phyloP scores from a whole-genome alignment of 192 early-diverging fungal species.

The Kappamyces sp. region DNA sequence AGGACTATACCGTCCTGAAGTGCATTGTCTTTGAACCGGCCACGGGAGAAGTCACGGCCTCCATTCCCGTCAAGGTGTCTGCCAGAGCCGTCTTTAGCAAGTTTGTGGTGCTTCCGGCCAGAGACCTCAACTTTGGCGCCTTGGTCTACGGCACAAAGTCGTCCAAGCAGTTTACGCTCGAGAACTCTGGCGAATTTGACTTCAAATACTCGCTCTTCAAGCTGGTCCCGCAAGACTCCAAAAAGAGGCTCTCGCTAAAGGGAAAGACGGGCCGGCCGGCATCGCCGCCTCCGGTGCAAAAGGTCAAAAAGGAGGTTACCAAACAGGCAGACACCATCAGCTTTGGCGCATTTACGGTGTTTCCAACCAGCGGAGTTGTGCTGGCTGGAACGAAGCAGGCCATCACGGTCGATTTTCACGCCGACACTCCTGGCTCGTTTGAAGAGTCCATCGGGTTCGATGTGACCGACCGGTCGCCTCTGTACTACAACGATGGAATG shows the following conservation, averaged over 20 bases:
- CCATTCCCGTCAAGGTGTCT: slow-evolving; percentile 45
- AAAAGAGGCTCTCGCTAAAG: slow-evolving; percentile 23
- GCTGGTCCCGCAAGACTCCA: slow-evolving; percentile 37
- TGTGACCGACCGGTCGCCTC: slow-evolving; percentile 47
- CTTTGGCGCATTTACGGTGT: slow-evolving; percentile 57
- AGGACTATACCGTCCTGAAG: slow-evolving; percentile 39
- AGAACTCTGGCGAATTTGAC: slow-evolving; percentile 61
- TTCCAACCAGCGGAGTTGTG: slow-evolving; percentile 45
- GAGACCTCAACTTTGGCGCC: slow-evolving; percentile 59
- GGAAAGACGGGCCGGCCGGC: slow-evolving; percentile 26
- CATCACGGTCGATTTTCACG: slow-evolving; percentile 59
- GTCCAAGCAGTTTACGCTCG: slow-evolving; percentile 48
- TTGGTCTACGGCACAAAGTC: slow-evolving; percentile 53
- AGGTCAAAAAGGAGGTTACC: slow-evolving; percentile 39
- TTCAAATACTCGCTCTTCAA: slow-evolving; percentile 56
- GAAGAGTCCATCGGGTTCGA: slow-evolving; percentile 57
- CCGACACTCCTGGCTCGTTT: slow-evolving; percentile 49
- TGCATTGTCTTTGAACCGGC: slow-evolving; percentile 58
- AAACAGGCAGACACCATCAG: slow-evolving; percentile 50
- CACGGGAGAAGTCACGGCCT: slow-evolving; percentile 50
- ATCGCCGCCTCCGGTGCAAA: slow-evolving; percentile 33
- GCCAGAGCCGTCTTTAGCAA: slow-evolving; percentile 54
- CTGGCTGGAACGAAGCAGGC: slow-evolving; percentile 44
- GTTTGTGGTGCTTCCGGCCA: slow-evolving; percentile 45
- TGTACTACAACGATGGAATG: slow-evolving; percentile 39